Conservation (phyloP, 768 basidiomycete genomes). For the Mycena latifolia region DNA sequence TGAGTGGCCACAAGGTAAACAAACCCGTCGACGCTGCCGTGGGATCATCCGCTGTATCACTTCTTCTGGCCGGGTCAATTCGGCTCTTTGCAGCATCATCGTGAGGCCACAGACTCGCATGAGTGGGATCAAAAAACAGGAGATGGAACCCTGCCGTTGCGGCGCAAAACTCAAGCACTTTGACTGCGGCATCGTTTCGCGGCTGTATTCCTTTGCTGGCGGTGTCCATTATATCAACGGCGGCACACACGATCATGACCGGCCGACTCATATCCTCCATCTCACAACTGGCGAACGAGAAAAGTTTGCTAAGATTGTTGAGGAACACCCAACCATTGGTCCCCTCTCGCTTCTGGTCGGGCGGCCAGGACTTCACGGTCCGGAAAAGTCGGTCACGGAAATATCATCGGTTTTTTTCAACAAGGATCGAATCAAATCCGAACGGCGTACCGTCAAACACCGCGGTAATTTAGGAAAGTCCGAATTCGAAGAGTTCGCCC, state of each 20-base stretch:
- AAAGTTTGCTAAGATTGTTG: not conserved
- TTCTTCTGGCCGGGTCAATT: too few species aligned
- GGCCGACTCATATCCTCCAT: slow-evolving; percentile 6
- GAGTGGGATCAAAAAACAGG: not conserved
- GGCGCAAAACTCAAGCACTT: not conserved
- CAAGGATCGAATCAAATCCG: slow-evolving; percentile 33
- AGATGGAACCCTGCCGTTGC: not conserved
- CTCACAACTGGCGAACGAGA: not conserved
- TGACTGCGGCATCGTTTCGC: not conserved
- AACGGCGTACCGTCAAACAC: slow-evolving; percentile 27
- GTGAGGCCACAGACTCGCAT: slow-evolving; percentile 32
- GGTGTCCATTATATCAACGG: slow-evolving; percentile 3
- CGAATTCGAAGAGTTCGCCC: slow-evolving; percentile 6
- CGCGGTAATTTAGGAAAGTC: not conserved
- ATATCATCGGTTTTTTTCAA: slow-evolving; percentile 37
- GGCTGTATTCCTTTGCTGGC: not conserved
- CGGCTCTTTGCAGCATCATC: slow-evolving; percentile 29
- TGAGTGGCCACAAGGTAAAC: slow-evolving; percentile 33
- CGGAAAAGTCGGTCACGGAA: slow-evolving; percentile 38
- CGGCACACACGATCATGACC: not conserved
- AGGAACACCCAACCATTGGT: slow-evolving; percentile 17
- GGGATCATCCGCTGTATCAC: slow-evolving; percentile 37
- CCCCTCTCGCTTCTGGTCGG: slow-evolving; percentile 32
- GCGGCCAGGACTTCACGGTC: slow-evolving; percentile 34
- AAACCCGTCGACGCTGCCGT: slow-evolving; percentile 24